Evolutionary conservation across 1,284 basidiomycete genomes (phyloP), one percentile per base, ranked within the genome.

Genomic region (Irpex sp.): DNA sequence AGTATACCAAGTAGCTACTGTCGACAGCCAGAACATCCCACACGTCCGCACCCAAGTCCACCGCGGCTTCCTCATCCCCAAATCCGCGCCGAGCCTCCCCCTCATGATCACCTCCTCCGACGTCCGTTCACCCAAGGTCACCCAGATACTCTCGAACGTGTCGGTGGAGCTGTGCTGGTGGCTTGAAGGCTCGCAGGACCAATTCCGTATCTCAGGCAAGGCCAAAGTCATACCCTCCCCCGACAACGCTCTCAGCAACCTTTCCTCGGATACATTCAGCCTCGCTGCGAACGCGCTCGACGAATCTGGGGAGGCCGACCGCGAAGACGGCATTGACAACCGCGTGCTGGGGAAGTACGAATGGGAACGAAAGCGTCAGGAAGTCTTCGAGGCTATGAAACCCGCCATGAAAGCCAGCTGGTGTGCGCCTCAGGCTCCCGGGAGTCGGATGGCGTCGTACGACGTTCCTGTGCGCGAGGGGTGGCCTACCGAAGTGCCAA

Each of bases 1-100:
- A 88, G 86, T 82, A 28, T 75, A 86, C 60, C 87, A 88, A 66
- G 69, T 88, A 53, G 83, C 87, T 0, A 85, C 87, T 0, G 69
- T 85, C 60, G 83, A 84, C 63, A 61, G 74, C 7, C 66, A 69
- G 1, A 66, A 70, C 35, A 66, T 68, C 7, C 85, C 87, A 2
- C 81, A 77, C 62, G 86, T 85, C 42, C 86, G 88, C 63, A 82
- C 85, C 0, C 77, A 80, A 61, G 73, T 88, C 59, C 82, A 87
- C 63, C 82, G 88, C 49, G 75, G 68, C 6, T 83, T 88, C 70
- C 65, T 89, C 54, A 67, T 75, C 7, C 75, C 80, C 0, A 70
- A 75, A 14, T 78, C 78, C 2, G 61, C 60, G 10, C 69, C 75
- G 8, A 73, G 81, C 12, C 80, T 83, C 0, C 78, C 90, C 4